phyloP scores from a whole-genome alignment of 345 rosid genomes.

The Syzygium oleosum region DNA sequence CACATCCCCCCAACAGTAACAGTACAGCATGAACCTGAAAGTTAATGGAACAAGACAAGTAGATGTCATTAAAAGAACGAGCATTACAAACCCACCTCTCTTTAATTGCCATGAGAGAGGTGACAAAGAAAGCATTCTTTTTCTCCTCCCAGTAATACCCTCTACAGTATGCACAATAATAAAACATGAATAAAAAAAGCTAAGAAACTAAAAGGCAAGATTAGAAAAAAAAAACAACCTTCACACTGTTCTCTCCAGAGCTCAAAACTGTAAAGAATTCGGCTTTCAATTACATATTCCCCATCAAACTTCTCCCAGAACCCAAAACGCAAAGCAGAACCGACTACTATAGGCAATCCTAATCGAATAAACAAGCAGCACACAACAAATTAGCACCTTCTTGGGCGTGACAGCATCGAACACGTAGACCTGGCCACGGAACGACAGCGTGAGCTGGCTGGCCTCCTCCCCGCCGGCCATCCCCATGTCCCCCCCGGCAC shows the following conservation, averaged over 20 bases:
- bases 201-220: not conserved
- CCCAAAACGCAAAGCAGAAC: not conserved
- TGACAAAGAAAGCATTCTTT: not conserved
- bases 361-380: not conserved
- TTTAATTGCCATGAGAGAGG: not conserved
- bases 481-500: slow-evolving; percentile 25
- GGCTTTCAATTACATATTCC: not conserved
- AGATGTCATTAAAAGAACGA: not conserved
- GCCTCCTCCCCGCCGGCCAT: slow-evolving; percentile 23
- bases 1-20: slow-evolving; percentile 68
- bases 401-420: slow-evolving; percentile 76
- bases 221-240: not conserved
- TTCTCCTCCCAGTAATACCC: not conserved
- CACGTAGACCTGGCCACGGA: slow-evolving; percentile 87
- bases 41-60: not conserved
- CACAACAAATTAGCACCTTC: slow-evolving; percentile 35
- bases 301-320: not conserved
- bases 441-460: slow-evolving; percentile 70
- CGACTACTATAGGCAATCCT: not conserved
- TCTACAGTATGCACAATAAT: not conserved
- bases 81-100: not conserved
- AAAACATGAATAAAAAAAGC: not conserved
- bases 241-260: not conserved
- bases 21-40: slow-evolving; percentile 75
- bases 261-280: not conserved